These are phyloP conservation scores for Chenopodium berlandieri DNA, from an alignment of 148 eudicot genomes.

Conservation along the genomic window DNA sequence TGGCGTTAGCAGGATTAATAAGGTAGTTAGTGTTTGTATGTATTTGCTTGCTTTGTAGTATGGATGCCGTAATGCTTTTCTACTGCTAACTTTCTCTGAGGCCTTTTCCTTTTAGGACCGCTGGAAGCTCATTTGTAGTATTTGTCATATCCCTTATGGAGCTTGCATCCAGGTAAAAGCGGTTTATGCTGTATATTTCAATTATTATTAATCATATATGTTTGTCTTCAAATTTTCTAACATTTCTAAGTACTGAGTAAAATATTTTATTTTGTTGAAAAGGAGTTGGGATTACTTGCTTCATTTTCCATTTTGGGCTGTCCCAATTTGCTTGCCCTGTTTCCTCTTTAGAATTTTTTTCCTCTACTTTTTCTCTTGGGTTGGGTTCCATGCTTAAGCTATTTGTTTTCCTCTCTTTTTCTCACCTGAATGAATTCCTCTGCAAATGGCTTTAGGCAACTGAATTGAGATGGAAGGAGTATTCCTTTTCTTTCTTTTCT, in stretches of 20 bases:
- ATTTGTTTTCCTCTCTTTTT: too few species aligned
- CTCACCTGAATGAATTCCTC: too few species aligned
- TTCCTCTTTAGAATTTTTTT: too few species aligned
- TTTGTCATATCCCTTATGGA: conserved; percentile 88
- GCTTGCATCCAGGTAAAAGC: conserved; percentile 89
- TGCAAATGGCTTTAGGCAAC: too few species aligned
- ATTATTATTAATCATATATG: neutral
- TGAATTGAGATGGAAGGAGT: too few species aligned
- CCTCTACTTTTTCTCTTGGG: too few species aligned
- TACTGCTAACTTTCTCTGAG: conserved; percentile 3
- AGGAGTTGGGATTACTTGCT: neutral
- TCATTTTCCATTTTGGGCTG: too few species aligned
- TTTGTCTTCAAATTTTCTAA: neutral
- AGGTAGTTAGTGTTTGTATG: conserved; percentile 39
- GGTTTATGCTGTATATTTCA: conserved; percentile 2
- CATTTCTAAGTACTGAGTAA: neutral
- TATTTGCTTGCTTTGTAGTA: conserved; percentile 2
- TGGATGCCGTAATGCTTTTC: neutral
- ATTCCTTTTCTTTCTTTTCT: too few species aligned
- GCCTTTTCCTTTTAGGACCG: conserved; percentile 57
- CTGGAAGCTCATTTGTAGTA: conserved; percentile 94
- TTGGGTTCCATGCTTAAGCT: too few species aligned
- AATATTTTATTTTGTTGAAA: neutral
- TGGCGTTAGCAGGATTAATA: conserved; percentile 73
- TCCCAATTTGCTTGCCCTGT: too few species aligned